Percentiles rank a stretch among this genome's conserved stretches.
Evolutionary conservation across 345 rosid genomes (phyloP).

Genomic region (Murraya paniculata): DNA sequence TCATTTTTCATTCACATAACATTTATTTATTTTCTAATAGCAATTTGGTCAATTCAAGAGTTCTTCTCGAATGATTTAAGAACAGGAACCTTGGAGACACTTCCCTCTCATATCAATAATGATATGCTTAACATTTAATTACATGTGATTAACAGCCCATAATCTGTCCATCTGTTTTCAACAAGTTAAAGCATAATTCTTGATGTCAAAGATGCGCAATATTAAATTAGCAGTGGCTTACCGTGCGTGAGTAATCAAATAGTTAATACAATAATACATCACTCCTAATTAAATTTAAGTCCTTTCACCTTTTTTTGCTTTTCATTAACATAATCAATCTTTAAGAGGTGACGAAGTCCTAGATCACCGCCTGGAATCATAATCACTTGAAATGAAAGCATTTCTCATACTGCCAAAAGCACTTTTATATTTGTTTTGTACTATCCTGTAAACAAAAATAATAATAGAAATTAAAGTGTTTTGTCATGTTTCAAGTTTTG

Average conservation of each 20-base stretch:
- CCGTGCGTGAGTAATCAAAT: background rate
- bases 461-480: too few relatives aligned
- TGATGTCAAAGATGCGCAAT: background rate
- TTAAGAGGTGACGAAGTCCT: conserved; percentile 11
- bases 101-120: too few relatives aligned
- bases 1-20: background rate
- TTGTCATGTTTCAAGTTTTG: too few relatives aligned
- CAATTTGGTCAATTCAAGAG: background rate
- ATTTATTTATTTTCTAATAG: background rate
- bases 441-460: too few relatives aligned
- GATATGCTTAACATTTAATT: background rate
- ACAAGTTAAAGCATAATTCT: conserved; percentile 3
- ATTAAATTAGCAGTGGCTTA: too few relatives aligned
- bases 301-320: background rate
- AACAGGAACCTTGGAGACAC: too few relatives aligned
- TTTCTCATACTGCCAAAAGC: background rate
- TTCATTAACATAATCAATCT: conserved; percentile 1
- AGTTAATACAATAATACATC: background rate
- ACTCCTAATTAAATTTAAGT: background rate
- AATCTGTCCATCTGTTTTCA: too few relatives aligned
- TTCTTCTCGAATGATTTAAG: background rate
- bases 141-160: conserved; percentile 5
- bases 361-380: conserved; percentile 5
- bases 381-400: background rate
- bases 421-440: background rate